These are phyloP conservation scores for Microbotryomycetes sp. DNA, from an alignment of 1,284 basidiomycete species.

Conservation along the genomic window DNA sequence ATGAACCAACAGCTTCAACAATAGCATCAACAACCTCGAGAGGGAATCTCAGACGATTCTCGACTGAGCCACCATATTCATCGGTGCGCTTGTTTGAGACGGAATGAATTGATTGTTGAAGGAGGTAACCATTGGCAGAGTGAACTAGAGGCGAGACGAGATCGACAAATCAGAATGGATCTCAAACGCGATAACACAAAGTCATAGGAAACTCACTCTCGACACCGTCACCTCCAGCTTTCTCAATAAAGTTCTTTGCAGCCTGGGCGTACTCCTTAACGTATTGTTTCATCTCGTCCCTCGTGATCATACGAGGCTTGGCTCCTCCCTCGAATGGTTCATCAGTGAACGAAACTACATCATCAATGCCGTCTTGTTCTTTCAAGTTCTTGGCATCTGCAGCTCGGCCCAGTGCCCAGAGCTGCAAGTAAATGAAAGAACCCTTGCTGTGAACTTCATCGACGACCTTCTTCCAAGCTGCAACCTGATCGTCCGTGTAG, in stretches of 20 bases:
- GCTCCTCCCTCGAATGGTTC: slow-evolving; percentile 41
- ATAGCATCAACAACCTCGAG: slow-evolving; percentile 52
- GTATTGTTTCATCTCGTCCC: slow-evolving; percentile 41
- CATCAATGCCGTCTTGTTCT: slow-evolving; percentile 27
- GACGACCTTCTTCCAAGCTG: slow-evolving; percentile 49
- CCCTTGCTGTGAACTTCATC: slow-evolving; percentile 47
- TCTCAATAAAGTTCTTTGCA: slow-evolving; percentile 50
- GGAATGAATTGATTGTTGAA: slow-evolving; percentile 53
- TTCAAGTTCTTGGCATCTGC: slow-evolving; percentile 39
- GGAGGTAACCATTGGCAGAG: slow-evolving; percentile 47
- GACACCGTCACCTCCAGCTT: slow-evolving; percentile 61
- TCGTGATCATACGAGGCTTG: slow-evolving; percentile 31
- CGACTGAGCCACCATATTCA: slow-evolving; percentile 54
- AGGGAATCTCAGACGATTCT: slow-evolving; percentile 53
- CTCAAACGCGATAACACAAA: neutral
- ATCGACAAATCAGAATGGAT: too few species aligned
- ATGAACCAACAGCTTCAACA: slow-evolving; percentile 49
- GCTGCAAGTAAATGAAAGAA: slow-evolving; percentile 49
- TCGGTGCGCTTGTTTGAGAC: slow-evolving; percentile 55
- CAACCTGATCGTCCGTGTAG: slow-evolving; percentile 48
- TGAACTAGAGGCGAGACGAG: slow-evolving; percentile 3
- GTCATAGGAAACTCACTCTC: slow-evolving; percentile 49
- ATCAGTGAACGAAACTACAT: slow-evolving; percentile 42
- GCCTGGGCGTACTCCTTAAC: slow-evolving; percentile 49
- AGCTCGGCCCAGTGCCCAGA: slow-evolving; percentile 50